Conservation (phyloP, 768 basidiomycete species). For the Lactarius akahatsu region DNA sequence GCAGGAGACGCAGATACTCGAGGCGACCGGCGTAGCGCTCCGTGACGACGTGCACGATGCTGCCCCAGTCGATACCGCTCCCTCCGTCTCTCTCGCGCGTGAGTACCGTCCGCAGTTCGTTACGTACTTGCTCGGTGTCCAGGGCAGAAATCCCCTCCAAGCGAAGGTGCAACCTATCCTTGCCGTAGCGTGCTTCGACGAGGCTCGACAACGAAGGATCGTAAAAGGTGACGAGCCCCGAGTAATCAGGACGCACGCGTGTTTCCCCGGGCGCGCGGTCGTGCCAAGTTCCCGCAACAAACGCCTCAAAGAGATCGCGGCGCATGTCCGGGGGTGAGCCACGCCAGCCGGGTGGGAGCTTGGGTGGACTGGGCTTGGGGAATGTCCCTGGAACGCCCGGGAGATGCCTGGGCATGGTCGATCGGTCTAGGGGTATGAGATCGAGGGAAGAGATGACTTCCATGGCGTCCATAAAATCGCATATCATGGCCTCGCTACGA, state of each 20-base stretch:
- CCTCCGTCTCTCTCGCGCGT: slow-evolving; percentile 16
- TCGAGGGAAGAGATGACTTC: slow-evolving; percentile 23
- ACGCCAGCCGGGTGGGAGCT: slow-evolving; percentile 26
- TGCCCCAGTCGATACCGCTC: slow-evolving; percentile 46
- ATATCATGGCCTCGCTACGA: slow-evolving; percentile 15
- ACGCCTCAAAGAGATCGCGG: slow-evolving; percentile 25
- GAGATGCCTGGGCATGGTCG: neutral
- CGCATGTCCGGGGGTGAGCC: slow-evolving; percentile 7
- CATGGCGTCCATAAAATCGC: slow-evolving; percentile 13
- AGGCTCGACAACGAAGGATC: slow-evolving; percentile 42
- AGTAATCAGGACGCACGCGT: slow-evolving; percentile 44
- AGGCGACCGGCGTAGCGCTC: slow-evolving; percentile 46
- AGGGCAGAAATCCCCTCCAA: slow-evolving; percentile 35
- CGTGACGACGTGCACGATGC: slow-evolving; percentile 39
- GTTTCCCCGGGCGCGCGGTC: slow-evolving; percentile 45
- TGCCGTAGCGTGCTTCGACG: slow-evolving; percentile 33
- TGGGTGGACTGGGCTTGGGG: neutral
- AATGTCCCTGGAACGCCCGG: too few species aligned
- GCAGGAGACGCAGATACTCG: slow-evolving; percentile 40
- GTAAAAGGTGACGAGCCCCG: slow-evolving; percentile 45
- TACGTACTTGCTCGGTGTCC: slow-evolving; percentile 31
- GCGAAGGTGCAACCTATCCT: slow-evolving; percentile 40
- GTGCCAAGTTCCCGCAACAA: slow-evolving; percentile 44
- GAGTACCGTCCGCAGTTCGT: slow-evolving; percentile 34
- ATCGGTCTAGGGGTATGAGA: slow-evolving; percentile 8